Evolutionary conservation across 2,329 filamentous ascomycete species (phyloP), one percentile per base, ranked within the genome.

Genomic region (Colletotrichum falcatum): DNA sequence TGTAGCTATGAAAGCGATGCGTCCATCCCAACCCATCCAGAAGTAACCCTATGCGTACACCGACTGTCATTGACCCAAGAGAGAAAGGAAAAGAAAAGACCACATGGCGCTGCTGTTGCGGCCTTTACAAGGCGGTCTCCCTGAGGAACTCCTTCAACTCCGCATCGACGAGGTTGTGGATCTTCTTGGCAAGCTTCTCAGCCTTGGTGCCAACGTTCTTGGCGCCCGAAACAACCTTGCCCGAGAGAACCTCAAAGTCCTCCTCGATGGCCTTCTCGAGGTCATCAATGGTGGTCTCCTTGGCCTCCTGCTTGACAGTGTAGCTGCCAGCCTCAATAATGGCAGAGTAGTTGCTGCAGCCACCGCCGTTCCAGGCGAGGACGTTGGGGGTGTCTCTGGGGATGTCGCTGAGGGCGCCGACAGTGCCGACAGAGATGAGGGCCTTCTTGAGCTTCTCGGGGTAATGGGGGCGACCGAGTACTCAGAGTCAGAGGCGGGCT

Each of bases 281-380:
- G 73, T 91, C 86, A 74, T 90, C 82, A 73, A 93, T 83, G 35
- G 82, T 80, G 56, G 82, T 71, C 66, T 68, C 62, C 70, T 84
- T 81, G 73, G 86, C 80, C 74, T 85, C 82, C 65, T 82, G 77
- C 78, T 87, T 83, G 74, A 81, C 86, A 76, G 88, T 87, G 86
- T 95, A 95, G 78, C 89, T 86, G 78, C 94, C 93, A 76, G 90
- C 86, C 76, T 90, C 84, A 74, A 97, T 83, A 78, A 98, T 97
- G 77, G 92, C 86, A 72, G 89, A 88, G 90, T 93, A 98, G 92
- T 99, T 97, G 85, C 88, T 91, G 80, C 90, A 92, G 79, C 96
- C 96, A 85, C 94, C 97, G 81, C 97, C 96, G 89, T 99, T 99
- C 95, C 95, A 99, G 82, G 95, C 95, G 73, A 99, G 94, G 79